Evolutionary conservation across 179 eudicot genomes (phyloP).

Genomic region (Carnegiea gigantea): DNA sequence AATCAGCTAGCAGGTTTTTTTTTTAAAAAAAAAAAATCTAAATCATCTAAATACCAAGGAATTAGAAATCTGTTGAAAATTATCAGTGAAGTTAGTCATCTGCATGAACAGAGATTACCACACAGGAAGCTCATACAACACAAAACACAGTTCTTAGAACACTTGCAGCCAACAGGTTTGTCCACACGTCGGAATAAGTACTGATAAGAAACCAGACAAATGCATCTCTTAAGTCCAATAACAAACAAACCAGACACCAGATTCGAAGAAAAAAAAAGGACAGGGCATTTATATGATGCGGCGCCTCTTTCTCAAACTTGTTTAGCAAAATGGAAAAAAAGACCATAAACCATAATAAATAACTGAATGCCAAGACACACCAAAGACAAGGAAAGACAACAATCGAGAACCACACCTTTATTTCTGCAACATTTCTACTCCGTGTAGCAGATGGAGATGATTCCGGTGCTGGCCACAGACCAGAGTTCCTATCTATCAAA

Average conservation of each 20-base stretch:
- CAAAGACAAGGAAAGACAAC: conserved; percentile 16
- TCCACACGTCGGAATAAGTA: neutral
- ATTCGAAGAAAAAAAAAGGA: neutral
- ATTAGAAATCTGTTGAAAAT: neutral
- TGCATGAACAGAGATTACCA: conserved; percentile 8
- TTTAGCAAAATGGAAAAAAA: neutral
- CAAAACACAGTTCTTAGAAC: neutral
- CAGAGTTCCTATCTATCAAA: conserved; percentile 32
- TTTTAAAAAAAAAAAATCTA: neutral
- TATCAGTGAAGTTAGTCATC: neutral
- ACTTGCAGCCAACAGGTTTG: neutral
- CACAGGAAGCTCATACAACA: neutral
- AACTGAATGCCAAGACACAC: neutral
- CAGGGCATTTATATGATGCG: neutral
- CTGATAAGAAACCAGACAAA: neutral
- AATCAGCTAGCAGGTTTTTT: neutral
- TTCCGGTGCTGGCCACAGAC: conserved; percentile 31
- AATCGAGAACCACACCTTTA: conserved; percentile 39
- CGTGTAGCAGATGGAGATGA: conserved; percentile 32
- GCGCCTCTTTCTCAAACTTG: neutral
- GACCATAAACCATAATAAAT: neutral
- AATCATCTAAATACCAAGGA: conserved; percentile 8
- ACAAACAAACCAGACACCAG: neutral
- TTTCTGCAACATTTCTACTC: conserved; percentile 36
- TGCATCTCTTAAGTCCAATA: conserved; percentile 12